Percentiles rank a stretch among this genome's conserved stretches.
These are phyloP conservation scores for Pleurozium schreberi DNA, from an alignment of 225 moss, liverwort and hornwort genomes.

Conservation along the genomic window DNA sequence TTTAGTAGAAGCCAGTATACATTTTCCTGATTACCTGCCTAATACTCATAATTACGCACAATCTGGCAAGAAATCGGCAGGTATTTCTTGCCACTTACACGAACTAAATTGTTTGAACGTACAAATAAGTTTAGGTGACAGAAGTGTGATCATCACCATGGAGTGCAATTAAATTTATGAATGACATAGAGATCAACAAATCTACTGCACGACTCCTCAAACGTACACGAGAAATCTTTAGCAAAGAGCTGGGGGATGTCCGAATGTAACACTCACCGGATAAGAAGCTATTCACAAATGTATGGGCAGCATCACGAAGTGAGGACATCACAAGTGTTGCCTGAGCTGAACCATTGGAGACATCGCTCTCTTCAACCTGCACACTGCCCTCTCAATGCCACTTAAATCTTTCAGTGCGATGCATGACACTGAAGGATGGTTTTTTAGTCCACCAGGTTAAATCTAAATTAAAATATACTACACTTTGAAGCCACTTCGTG, in stretches of 20 bases:
- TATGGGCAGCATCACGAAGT: constrained; percentile 45
- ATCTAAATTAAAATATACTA: neutral
- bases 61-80: neutral
- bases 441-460: neutral
- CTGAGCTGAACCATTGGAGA: neutral
- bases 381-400: constrained; percentile 16
- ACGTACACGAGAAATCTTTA: neutral
- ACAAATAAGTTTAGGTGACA: neutral
- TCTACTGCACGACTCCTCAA: neutral
- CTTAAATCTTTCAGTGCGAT: neutral
- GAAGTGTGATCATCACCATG: neutral
- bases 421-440: neutral
- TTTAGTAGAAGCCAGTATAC: neutral
- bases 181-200: neutral
- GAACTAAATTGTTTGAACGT: neutral
- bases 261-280: constrained; percentile 1
- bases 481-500: neutral
- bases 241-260: neutral
- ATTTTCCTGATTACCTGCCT: neutral
- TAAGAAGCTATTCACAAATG: constrained; percentile 30
- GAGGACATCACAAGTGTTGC: constrained; percentile 36
- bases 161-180: neutral
- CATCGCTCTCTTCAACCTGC: constrained; percentile 34
- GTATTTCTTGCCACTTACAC: neutral
- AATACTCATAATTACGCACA: neutral